Evolutionary conservation across 805 yeast species (phyloP).

Genomic region (Kodamaea neixiangensis): DNA sequence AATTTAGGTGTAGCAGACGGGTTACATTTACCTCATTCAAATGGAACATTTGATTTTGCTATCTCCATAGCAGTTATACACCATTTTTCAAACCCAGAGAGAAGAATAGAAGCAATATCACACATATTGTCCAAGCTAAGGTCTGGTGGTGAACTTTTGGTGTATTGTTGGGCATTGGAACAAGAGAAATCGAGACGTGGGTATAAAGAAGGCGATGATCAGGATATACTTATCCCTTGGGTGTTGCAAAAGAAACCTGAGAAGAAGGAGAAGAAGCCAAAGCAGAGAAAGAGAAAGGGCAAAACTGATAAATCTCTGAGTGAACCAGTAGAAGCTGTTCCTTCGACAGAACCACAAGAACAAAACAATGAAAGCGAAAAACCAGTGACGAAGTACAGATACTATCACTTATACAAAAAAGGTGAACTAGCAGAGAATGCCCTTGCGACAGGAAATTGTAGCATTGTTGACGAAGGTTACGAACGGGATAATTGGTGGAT

Average conservation of each 20-base stretch:
- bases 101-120: constrained; percentile 74
- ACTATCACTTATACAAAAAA: constrained; percentile 79
- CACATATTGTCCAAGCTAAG: constrained; percentile 65
- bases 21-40: constrained; percentile 47
- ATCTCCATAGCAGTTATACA: constrained; percentile 95
- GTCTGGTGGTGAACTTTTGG: constrained; percentile 65
- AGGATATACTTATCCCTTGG: constrained; percentile 96
- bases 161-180: constrained; percentile 97
- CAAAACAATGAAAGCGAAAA: background rate
- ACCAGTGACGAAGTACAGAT: constrained; percentile 68
- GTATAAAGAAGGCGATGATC: constrained; percentile 87
- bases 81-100: constrained; percentile 83
- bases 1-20: constrained; percentile 85
- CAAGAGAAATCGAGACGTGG: constrained; percentile 88
- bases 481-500: constrained; percentile 96
- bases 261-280: constrained; percentile 23
- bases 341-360: background rate
- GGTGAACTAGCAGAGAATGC: constrained; percentile 84
- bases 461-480: constrained; percentile 71
- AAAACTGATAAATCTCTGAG: background rate
- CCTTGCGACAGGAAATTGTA: constrained; percentile 64
- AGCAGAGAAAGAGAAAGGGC: background rate
- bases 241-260: constrained; percentile 58
- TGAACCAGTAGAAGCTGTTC: background rate
- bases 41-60: constrained; percentile 69